These are phyloP conservation scores for Suhomyces anneliseae DNA, from an alignment of 1,139 yeast species.

Conservation along the genomic window DNA sequence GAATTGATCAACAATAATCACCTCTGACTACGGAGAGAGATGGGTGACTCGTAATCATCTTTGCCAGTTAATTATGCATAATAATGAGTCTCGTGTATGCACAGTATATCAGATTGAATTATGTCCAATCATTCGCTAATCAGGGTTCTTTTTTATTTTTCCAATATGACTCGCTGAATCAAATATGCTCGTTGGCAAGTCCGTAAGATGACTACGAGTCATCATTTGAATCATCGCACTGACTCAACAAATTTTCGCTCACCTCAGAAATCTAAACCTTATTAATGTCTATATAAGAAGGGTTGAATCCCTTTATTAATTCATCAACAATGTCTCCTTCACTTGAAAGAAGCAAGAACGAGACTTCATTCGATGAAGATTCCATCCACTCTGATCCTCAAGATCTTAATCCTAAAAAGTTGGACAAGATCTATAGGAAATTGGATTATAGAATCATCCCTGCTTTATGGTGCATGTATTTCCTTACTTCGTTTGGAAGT, in stretches of 20 bases:
- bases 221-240: slow-evolving; percentile 8
- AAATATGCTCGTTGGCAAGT: no score
- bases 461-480: slow-evolving; percentile 79
- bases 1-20: no score
- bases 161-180: no score
- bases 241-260: slow-evolving; percentile 4
- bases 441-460: slow-evolving; percentile 75
- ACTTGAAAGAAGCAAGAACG: not conserved
- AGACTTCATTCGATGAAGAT: slow-evolving; percentile 6
- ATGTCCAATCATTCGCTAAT: no score
- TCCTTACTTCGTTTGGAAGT: slow-evolving; percentile 76
- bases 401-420: slow-evolving; percentile 24
- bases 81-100: no score
- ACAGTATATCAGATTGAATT: no score
- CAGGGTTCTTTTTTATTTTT: no score
- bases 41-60: no score
- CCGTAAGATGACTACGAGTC: slow-evolving; percentile 8
- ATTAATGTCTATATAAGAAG: not conserved
- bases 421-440: slow-evolving; percentile 63
- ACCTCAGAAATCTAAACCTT: not conserved
- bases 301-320: not conserved
- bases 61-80: no score
- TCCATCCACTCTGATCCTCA: slow-evolving; percentile 3
- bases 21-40: no score
- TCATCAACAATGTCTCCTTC: not conserved